Percentiles rank a stretch among this genome's conserved stretches.
Conservation (phyloP, 164 flowering plant species). For the Tinospora cordifolia region DNA sequence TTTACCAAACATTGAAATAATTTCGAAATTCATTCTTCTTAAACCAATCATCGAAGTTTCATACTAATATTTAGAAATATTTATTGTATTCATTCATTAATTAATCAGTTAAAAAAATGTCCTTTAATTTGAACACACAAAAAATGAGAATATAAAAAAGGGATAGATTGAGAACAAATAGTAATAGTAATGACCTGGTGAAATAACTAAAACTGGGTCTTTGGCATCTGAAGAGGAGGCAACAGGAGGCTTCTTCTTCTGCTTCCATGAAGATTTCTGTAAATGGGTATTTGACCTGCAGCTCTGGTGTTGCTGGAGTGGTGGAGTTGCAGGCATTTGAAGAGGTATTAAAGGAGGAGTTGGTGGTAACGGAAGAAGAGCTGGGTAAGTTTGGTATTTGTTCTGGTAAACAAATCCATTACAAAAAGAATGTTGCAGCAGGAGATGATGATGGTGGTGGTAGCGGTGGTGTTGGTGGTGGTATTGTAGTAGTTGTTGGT, state of each 20-base stretch:
- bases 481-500: background rate
- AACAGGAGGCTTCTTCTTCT: slow-evolving; percentile 28
- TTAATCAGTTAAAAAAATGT: background rate
- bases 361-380: slow-evolving; percentile 64
- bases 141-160: background rate
- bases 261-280: slow-evolving; percentile 37
- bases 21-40: too few relatives aligned
- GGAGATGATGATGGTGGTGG: slow-evolving; percentile 17
- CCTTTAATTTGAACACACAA: background rate
- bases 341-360: slow-evolving; percentile 44
- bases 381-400: slow-evolving; percentile 40
- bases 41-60: too few relatives aligned
- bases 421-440: slow-evolving; percentile 29
- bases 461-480: background rate
- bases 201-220: slow-evolving; percentile 23
- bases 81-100: background rate
- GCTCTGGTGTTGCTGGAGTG: slow-evolving; percentile 25
- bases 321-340: slow-evolving; percentile 32
- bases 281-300: slow-evolving; percentile 42
- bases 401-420: slow-evolving; percentile 34
- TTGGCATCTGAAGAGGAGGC: slow-evolving; percentile 47
- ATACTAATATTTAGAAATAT: background rate
- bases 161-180: background rate
- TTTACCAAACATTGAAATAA: too few relatives aligned
- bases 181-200: slow-evolving; percentile 31